Base-by-base conservation (phyloP, 495 filamentous ascomycete species). In the Elasticomyces elasticus region DNA sequence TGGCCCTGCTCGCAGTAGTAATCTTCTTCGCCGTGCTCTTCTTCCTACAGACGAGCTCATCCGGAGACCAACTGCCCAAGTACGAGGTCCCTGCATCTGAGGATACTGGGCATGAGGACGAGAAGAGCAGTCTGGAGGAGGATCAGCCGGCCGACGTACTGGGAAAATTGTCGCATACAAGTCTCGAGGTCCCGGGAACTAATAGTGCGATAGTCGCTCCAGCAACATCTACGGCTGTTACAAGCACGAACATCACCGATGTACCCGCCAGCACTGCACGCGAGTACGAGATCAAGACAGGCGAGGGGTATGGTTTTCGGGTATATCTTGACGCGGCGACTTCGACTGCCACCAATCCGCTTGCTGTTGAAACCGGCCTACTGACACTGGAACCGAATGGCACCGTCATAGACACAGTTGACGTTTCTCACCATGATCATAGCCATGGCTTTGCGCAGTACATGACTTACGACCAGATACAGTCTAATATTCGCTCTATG, bases 401-500 rank as follows among this genome's bases (percentile, higher is more conserved):
- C 45, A n/a, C 35, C 3, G 35, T 49, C 45, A 10, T 19, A 10
- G 27, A 49, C n/a, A 38, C 41, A 24, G 20, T 11, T 15, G 30
- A 31, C 28, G 44, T 41, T 2, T 50, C 31, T 23, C 30, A 51
- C 7, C 15, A 31, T 35, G 15, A 48, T 28, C 23, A 52, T 17
- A 26, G 13, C 15, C 26, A 42, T 26, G 35, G 15, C 20, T 13
- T 52, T 13, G 15, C 48, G 25, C 26, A 40, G 13, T 37, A 56
- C 31, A 23, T 42, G 26, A 23, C 45, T 2, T 42, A 45, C 28
- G 46, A 56, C 28, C 3, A 20, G 7, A 31, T 52, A 12, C 60
- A 64, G 40, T 44, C 45, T 24, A 64, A 66, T 31, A 54, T 67
- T 56, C 58, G 60, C 38, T 38, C 57, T 23, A 53, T 69, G 48